These are phyloP conservation scores for Rhodamnia argentea DNA, from an alignment of 345 rosid species.

Conservation along the genomic window DNA sequence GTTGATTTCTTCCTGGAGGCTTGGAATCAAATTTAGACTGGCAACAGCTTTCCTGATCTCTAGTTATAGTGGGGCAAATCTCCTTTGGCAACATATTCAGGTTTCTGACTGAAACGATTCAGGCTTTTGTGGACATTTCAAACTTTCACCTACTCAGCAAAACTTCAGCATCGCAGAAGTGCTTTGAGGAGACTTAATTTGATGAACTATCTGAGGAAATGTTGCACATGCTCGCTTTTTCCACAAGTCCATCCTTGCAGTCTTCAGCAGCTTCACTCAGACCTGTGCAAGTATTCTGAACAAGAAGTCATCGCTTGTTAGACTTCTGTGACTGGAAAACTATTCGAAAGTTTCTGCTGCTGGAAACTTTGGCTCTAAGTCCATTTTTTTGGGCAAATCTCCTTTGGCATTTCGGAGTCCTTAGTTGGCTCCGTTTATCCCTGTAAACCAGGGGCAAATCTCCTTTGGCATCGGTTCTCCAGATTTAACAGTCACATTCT, in stretches of 20 bases:
- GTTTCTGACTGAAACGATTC: slow-evolving; percentile 6
- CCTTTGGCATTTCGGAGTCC: slow-evolving; percentile 46
- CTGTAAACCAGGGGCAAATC: slow-evolving; percentile 30
- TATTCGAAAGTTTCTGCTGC: slow-evolving; percentile 1
- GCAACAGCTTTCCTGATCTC: slow-evolving; percentile 1
- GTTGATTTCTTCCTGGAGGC: neutral
- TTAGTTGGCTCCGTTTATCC: slow-evolving; percentile 22
- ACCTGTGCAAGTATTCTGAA: slow-evolving; percentile 2
- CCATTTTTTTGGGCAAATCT: slow-evolving; percentile 50
- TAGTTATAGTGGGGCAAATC: slow-evolving; percentile 22
- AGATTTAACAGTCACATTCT: slow-evolving; percentile 5
- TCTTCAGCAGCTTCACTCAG: neutral
- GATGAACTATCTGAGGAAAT: neutral
- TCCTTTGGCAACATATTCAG: slow-evolving; percentile 34
- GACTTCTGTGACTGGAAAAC: neutral
- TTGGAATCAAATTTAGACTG: neutral
- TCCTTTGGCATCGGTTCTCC: slow-evolving; percentile 36
- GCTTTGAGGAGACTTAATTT: slow-evolving; percentile 35
- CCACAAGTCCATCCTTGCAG: slow-evolving; percentile 8
- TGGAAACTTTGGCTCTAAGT: slow-evolving; percentile 9
- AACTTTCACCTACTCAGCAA: slow-evolving; percentile 13
- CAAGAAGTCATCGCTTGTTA: neutral
- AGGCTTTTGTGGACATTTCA: neutral
- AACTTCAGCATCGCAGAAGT: slow-evolving; percentile 22
- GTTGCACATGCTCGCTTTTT: neutral